phyloP scores from a whole-genome alignment of 2,329 filamentous ascomycete species.

The Alternaria alternata region DNA sequence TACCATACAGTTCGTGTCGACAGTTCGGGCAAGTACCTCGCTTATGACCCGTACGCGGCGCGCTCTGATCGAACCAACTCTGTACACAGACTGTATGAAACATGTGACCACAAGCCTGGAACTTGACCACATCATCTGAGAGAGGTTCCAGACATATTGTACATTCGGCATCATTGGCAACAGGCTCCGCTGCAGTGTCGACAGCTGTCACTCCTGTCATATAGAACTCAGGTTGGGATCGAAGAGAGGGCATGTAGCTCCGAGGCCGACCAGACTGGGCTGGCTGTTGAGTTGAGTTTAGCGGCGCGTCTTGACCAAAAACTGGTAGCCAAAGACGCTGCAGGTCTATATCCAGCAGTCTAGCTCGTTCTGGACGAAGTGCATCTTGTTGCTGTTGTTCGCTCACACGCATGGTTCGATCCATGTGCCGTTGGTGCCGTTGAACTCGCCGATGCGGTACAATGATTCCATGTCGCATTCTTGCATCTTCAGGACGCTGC shows the following conservation, averaged over 20 bases:
- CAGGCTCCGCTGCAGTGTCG: neutral
- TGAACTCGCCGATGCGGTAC: neutral
- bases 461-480: neutral
- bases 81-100: constrained; percentile 11
- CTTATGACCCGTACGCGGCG: neutral
- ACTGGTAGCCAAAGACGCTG: neutral
- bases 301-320: neutral
- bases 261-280: neutral
- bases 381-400: neutral
- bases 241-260: constrained; percentile 4
- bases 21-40: constrained; percentile 14
- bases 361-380: neutral
- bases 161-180: neutral
- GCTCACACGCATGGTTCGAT: neutral
- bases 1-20: constrained; percentile 6
- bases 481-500: neutral
- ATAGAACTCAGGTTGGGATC: constrained; percentile 17
- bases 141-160: constrained; percentile 7
- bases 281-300: neutral
- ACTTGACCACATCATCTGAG: constrained; percentile 6
- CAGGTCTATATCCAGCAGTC: neutral
- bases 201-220: constrained; percentile 9
- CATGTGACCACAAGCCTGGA: constrained; percentile 7
- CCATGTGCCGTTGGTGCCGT: neutral
- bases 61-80: constrained; percentile 8